Percentiles rank a stretch among this genome's conserved stretches.
These are phyloP conservation scores for Thymus mandschuricus DNA, from an alignment of 257 asterid genomes.

Conservation along the genomic window DNA sequence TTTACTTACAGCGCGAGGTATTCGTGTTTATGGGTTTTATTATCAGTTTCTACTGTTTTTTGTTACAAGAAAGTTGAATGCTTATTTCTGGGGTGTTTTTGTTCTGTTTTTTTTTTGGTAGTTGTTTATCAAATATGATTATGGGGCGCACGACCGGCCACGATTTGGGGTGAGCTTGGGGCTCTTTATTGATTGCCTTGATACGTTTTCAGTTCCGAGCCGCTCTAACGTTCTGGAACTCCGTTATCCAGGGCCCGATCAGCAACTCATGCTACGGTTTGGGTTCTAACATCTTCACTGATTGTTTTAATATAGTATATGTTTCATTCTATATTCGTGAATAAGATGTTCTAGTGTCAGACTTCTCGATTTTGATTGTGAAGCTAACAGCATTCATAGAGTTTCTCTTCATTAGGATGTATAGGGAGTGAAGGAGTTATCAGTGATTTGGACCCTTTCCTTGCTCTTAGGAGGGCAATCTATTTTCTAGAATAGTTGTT, in stretches of 20 bases:
- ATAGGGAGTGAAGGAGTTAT: slow-evolving; percentile 1
- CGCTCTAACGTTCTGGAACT: slow-evolving; percentile 67
- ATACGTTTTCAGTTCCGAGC: slow-evolving; percentile 83
- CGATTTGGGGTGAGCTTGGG: slow-evolving; percentile 93
- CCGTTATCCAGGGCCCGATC: slow-evolving; percentile 93
- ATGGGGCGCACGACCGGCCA: slow-evolving; percentile 82
- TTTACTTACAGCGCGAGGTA: slow-evolving; percentile 90
- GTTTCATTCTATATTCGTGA: background rate
- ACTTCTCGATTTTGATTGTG: slow-evolving; percentile 6
- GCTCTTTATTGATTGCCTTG: slow-evolving; percentile 80
- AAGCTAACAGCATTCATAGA: background rate
- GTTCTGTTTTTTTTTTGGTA: slow-evolving; percentile 26
- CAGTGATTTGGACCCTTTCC: slow-evolving; percentile 4
- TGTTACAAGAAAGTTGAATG: background rate
- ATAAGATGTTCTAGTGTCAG: background rate
- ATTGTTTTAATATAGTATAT: background rate
- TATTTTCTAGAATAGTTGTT: slow-evolving; percentile 15
- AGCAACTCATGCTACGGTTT: slow-evolving; percentile 91
- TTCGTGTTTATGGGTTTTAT: background rate
- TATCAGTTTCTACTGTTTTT: background rate
- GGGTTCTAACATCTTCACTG: background rate
- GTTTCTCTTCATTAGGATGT: background rate
- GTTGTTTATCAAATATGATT: slow-evolving; percentile 80
- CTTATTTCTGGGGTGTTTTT: background rate
- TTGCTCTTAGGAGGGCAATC: slow-evolving; percentile 1